Evolutionary conservation across 345 rosid genomes (phyloP), one percentile per base, ranked within the genome.

Genomic region (Eucalyptus rudis): DNA sequence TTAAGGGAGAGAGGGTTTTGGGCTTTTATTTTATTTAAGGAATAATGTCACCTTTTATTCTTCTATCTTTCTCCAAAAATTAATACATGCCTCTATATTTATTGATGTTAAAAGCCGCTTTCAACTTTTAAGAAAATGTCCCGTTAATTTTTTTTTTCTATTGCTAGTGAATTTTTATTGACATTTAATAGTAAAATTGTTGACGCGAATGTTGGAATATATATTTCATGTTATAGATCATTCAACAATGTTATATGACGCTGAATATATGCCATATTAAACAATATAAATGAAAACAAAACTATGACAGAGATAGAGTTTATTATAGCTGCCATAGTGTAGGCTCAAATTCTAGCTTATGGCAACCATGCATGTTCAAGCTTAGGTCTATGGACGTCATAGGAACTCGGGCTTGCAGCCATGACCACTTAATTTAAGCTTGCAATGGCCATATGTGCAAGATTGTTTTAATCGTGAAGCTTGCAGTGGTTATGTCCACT

Each of bases 121-220:
- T 62, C 68, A 29, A 62, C 17, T 29, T 29, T 62, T 62, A 6
- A 29, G 68, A 29, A 62, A 27, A 29, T 27, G 31, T 62, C 5
- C 8, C 1, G n/a, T n/a, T n/a, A n/a, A n/a, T n/a, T n/a, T n/a
- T 14, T 27, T 13, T 29, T 59, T 59, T 62, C 8, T 62, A 8
- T 62, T 29, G 68, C 33, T 1, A 6, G 9, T 27, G 16, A 27
- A 29, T 62, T 27, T 27, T 6, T n/a, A 5, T 27, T 10, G 66
- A 25, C 29, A 58, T 58, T 5, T 10, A 24, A 58, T 58, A 10
- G 0, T 25, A 58, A 58, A 24, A 25, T 58, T 54, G 33, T 4
- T 13, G 0, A 13, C 0, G 3, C 0, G 16, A 13, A 62, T 13
- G 33, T 29, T 62, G 17, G 17, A 29, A 29, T 62, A 59, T 14